phyloP scores from a whole-genome alignment of 345 rosid species.

The Raphanus raphanistrum region DNA sequence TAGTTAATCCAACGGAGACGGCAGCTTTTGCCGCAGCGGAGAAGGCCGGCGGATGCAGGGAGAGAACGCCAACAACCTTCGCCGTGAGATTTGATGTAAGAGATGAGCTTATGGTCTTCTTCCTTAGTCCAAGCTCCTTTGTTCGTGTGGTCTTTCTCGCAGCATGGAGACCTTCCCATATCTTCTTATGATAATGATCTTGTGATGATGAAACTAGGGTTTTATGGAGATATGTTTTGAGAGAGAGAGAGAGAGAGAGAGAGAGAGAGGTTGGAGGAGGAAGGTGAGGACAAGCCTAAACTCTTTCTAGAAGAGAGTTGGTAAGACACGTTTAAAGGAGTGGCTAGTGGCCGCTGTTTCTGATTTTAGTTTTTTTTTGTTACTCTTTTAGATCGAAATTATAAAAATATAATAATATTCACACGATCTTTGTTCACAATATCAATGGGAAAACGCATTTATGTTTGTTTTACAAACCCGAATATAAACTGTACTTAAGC shows the following conservation, averaged over 20 bases:
- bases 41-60: constrained; percentile 65
- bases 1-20: constrained; percentile 71
- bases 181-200: neutral
- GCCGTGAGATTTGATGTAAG: constrained; percentile 60
- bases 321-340: constrained; percentile 81
- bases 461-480: neutral
- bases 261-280: constrained; percentile 22
- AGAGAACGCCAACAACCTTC: constrained; percentile 76
- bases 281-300: constrained; percentile 33
- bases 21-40: constrained; percentile 70
- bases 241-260: neutral
- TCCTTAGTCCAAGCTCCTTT: constrained; percentile 69
- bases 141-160: constrained; percentile 68
- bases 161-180: constrained; percentile 74
- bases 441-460: neutral
- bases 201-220: constrained; percentile 6
- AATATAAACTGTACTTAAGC: neutral
- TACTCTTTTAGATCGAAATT: constrained; percentile 17
- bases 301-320: constrained; percentile 98
- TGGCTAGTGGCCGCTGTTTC: constrained; percentile 57
- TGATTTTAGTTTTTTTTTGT: constrained; percentile 19
- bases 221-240: constrained; percentile 25
- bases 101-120: constrained; percentile 50
- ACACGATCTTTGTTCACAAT: constrained; percentile 13
- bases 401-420: neutral